Evolutionary conservation across 139 green algal species (phyloP), one percentile per base, ranked within the genome.

Genomic region (Volvox africanus): DNA sequence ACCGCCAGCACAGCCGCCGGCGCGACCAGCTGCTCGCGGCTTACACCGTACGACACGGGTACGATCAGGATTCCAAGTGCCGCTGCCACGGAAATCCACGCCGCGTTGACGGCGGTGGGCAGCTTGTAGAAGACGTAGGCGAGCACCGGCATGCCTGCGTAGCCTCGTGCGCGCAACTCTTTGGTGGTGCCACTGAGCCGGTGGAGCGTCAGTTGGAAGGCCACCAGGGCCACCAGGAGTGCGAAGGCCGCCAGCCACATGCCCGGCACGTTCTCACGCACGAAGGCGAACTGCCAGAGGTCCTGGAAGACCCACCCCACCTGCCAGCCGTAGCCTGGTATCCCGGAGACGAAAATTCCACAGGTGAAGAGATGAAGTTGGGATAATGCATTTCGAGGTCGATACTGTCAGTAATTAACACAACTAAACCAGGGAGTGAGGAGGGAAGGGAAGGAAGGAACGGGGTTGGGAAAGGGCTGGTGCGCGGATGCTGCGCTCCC

Each of bases 61-160:
- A 95, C 92, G 19, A 97, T 94, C 1, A 96, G 78, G 20, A 95
- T 36, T 18, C 94, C 95, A 50, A 97, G 80, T 6, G 82, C 78
- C 55, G 92, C 92, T 9, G 95, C 95, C 28, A 97, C 94, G 55
- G 90, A 94, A 20, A 97, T 90, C 95, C 95, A 97, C 2, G 95
- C 95, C 22, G 95, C 92, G 71, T 97, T 97, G 36, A 97, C 83
- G 87, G 89, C 90, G 50, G 93, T 97, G 14, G 94, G 94, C 71
- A 96, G 68, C 36, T 95, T 93, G 91, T 92, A 97, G 44, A 88
- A 62, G 21, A 84, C 22, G 80, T 94, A 96, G 62, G 95, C 61
- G 61, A 91, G 17, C 83, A 81, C 50, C 73, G 83, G 37, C 89
- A 90, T 75, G 87, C 67, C 12, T 26, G 62, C 21, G 30, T 82